Base-by-base conservation (phyloP, 176 grass and related monocot species). In the Stipa capillata region DNA sequence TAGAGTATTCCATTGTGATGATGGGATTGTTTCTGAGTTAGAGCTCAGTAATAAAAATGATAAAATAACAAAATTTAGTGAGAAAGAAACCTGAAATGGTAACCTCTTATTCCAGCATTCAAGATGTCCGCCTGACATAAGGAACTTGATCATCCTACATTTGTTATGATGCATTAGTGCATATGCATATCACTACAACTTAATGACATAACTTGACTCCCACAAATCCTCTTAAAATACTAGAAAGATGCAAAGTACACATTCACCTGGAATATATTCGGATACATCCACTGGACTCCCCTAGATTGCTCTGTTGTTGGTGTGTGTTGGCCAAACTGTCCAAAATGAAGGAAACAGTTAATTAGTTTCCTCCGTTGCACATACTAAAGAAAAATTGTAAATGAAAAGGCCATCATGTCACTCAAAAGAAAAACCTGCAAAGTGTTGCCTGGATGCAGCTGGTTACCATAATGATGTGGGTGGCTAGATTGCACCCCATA, bases 101-200 rank as follows among this genome's bases (percentile, higher is more conserved):
- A 69, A 62, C 65, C 63, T 74, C 70, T 15, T 1, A 17, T 68
- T 58, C 62, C 62, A 13, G 11, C 45, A 16, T 70, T 54, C 77
- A 75, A 54, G 82, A 89, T 69, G 92, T 57, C 76, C 83, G 81
- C 51, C 92, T 81, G 24, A 83, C 92, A 69, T 88, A 91, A 81
- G 88, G 83, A 61, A 82, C 54, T 51, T 94, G 92, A 83, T 94
- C 85, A 31, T 94, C 92, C 92, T 94, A 74, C 83, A 83, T 72
- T 52, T 21, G 28, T 61, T 62, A 67, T 20, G 75, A 61, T 27
- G 32, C 6, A 55, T 90, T 27, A 84, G 58, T 67, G 7, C 53
- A 41, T 72, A 69, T 41, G 15, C 8, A 42, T 45, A 37, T 34
- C n/a, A 37, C 40, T 69, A 43, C 54, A 85, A 50, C 23, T 52